Evolutionary conservation across 73 alveolate species (phyloP), one percentile per base, ranked within the genome.

Genomic region (Uronychia setigera): DNA sequence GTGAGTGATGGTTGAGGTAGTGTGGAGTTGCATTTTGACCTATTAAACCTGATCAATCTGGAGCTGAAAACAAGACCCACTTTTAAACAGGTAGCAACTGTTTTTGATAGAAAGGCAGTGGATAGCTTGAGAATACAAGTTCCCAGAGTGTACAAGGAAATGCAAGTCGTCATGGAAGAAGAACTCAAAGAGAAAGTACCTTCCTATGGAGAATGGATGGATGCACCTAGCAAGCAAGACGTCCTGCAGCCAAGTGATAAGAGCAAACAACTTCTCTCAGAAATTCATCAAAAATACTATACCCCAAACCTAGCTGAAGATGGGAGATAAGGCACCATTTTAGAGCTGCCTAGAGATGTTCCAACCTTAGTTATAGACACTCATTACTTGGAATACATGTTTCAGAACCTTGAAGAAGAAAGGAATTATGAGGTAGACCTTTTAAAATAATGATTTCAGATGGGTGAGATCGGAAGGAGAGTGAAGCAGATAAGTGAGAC

Each of bases 11-110:
- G n/a, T n/a, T n/a, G n/a, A n/a, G n/a, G n/a, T n/a, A n/a, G n/a
- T n/a, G n/a, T n/a, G n/a, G n/a, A n/a, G n/a, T 27, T 85, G 0
- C 91, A 85, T 46, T 77, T 35, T 58, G 91, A 85, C 58, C 58
- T 85, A 0, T 26, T 85, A 30, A 84, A 85, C 11, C 33, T 85
- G 29, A 35, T 85, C 27, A 85, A 85, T 59, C 1, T 34, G n/a
- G 91, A 85, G 59, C 76, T 85, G 0, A 76, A 85, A 46, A 35
- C 86, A 26, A 85, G 91, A 58, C 91, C 91, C 28, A 85, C 91
- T 46, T 85, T 35, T 30, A 76, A 74, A 58, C 59, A 46, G 67
- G 67, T 46, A 46, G 19, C n/a, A 19, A 46, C 67, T 11, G 67
- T 46, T 11, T 11, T 11, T 46, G 67, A 46, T 19, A 46, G n/a